phyloP scores from a whole-genome alignment of 2,329 filamentous ascomycete genomes.

The Sarocladiaceae sp. region DNA sequence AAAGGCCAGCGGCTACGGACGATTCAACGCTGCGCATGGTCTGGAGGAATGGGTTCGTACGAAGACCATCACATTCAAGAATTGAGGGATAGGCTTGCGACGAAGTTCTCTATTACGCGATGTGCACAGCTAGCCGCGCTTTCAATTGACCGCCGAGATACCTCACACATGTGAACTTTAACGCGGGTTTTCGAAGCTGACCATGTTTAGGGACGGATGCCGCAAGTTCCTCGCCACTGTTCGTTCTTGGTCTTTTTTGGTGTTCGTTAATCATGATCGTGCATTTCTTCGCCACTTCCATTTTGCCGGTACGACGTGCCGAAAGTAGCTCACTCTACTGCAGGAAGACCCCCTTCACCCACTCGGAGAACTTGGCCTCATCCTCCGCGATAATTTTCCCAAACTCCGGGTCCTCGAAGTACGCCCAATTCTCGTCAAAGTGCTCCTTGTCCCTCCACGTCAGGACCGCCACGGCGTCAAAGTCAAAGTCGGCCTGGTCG shows the following conservation, averaged over 20 bases:
- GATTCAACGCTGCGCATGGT: slow-evolving; percentile 51
- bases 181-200: no score
- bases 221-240: no score
- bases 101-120: no score
- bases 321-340: background rate
- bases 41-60: slow-evolving; percentile 59
- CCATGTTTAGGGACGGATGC: no score
- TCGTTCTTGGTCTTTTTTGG: no score
- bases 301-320: background rate
- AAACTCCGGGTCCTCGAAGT: slow-evolving; percentile 12
- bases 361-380: slow-evolving; percentile 13
- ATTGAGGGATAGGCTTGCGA: no score
- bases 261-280: no score
- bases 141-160: no score
- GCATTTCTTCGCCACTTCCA: background rate
- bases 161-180: no score
- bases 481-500: slow-evolving; percentile 15
- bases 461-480: slow-evolving; percentile 18
- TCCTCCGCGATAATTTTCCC: slow-evolving; percentile 10
- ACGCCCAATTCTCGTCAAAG: slow-evolving; percentile 13
- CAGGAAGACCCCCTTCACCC: slow-evolving; percentile 11
- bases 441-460: slow-evolving; percentile 15
- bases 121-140: no score
- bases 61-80: slow-evolving; percentile 59
- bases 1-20: slow-evolving; percentile 60